These are phyloP conservation scores for Polyporus arcularius DNA, from an alignment of 768 basidiomycete genomes.

Conservation along the genomic window DNA sequence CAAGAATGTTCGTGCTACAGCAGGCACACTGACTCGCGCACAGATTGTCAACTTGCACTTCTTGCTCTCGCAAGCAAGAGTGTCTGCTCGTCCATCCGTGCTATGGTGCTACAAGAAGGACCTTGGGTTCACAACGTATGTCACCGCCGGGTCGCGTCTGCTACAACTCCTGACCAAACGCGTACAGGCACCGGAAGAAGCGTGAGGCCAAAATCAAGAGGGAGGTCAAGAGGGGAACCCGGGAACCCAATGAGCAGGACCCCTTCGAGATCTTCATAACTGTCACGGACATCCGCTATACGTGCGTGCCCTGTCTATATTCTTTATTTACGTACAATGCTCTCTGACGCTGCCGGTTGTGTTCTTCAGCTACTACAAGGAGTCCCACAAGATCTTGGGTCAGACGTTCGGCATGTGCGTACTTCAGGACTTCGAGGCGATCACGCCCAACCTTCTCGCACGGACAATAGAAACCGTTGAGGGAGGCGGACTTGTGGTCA, in stretches of 20 bases:
- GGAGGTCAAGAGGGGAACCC: conserved; percentile 90
- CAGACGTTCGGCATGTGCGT: conserved; percentile 98
- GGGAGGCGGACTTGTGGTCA: conserved; percentile 86
- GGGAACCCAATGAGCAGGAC: conserved; percentile 93
- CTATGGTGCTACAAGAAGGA: conserved; percentile 99
- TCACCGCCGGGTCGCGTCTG: conserved; percentile 7
- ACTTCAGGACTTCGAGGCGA: conserved; percentile 96
- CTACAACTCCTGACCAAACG: neutral
- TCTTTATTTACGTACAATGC: neutral
- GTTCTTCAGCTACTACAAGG: conserved; percentile 79
- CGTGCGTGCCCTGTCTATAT: conserved; percentile 50
- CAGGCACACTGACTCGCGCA: neutral
- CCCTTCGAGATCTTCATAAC: conserved; percentile 98
- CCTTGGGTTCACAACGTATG: conserved; percentile 90
- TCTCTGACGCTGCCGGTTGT: neutral
- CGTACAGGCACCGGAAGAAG: conserved; percentile 86
- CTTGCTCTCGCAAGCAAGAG: conserved; percentile 86
- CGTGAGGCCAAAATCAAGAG: conserved; percentile 95
- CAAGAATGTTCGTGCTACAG: neutral
- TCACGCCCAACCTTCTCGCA: conserved; percentile 96
- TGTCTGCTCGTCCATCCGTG: conserved; percentile 87
- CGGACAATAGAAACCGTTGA: conserved; percentile 98
- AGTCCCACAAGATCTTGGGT: conserved; percentile 94
- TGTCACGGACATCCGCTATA: conserved; percentile 98
- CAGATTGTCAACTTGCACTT: conserved; percentile 96